Evolutionary conservation across 228 moss, liverwort and hornwort genomes (phyloP), one percentile per base, ranked within the genome.

Genomic region (Sphagnum fallax): DNA sequence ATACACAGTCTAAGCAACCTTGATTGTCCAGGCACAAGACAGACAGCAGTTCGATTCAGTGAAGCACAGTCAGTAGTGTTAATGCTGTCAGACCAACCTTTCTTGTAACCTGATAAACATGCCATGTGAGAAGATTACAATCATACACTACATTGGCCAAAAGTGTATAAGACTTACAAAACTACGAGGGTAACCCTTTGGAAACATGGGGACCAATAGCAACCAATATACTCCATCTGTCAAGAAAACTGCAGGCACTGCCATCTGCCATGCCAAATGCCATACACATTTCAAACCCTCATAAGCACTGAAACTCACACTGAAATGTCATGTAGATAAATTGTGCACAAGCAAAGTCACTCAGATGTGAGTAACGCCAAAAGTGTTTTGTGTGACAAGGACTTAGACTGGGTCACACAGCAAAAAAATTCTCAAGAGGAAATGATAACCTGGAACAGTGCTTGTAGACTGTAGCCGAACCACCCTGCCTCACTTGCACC

Each of bases 161-260:
- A 55, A 12, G 8, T 55, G 55, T 1, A 55, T 8, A 55, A 55
- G 9, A 55, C 55, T 12, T 55, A 55, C 55, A 55, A 12, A 55
- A 8, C 9, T 55, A 12, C 9, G 18, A 63, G 63, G 32, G 63
- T 63, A 63, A 8, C 8, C 8, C 63, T 63, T 16, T 8, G 63
- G 63, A 47, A 63, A 63, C 63, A 18, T 14, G 32, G 63, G 63
- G 18, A 14, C n/a, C 16, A 63, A 47, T 8, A 63, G n/a, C 5
- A 63, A 14, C 63, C 63, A 63, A 7, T 63, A 63, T 9, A 63
- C 32, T 14, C 63, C 63, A 63, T 63, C 63, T 16, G 63, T 63
- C 63, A 63, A 63, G 18, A 63, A 16, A 6, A 63, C 63, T 14
- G 63, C 63, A 14, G 63, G 63, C 32, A 18, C 63, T 4, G 18